Percentiles rank a stretch among this genome's conserved stretches.
phyloP scores from a whole-genome alignment of 148 eudicot genomes.

The Rhododendron molle region DNA sequence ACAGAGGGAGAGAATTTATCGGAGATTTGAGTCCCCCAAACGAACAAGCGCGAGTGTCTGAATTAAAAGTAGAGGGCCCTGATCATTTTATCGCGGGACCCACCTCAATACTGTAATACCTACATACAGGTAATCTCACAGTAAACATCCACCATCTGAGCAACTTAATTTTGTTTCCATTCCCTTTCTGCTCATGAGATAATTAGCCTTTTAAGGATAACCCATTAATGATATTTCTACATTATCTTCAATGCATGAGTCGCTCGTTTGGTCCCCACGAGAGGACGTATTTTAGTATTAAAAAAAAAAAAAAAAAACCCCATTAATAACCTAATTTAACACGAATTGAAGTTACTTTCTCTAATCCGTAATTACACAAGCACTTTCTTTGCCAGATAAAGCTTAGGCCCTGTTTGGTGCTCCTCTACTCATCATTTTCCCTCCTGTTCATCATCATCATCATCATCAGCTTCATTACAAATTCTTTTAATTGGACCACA shows the following conservation, averaged over 20 bases:
- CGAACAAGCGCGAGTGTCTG: too few relatives aligned
- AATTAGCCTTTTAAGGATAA: background rate
- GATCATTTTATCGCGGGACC: background rate
- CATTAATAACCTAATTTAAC: constrained; percentile 6
- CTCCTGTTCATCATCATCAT: constrained; percentile 10
- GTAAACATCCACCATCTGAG: constrained; percentile 1
- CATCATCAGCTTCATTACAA: background rate
- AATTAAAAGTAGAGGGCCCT: background rate
- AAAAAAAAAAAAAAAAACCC: background rate
- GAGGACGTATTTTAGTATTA: constrained; percentile 10
- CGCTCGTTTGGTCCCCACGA: constrained; percentile 22
- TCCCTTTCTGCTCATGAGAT: constrained; percentile 19
- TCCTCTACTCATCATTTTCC: constrained; percentile 11
- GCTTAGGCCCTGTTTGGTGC: constrained; percentile 14
- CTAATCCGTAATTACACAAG: constrained; percentile 1
- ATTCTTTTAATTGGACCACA: background rate
- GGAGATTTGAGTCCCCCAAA: too few relatives aligned
- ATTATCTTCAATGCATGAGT: constrained; percentile 15
- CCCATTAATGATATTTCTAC: constrained; percentile 18
- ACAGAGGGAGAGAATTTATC: too few relatives aligned
- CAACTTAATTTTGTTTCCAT: background rate
- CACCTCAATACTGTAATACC: background rate
- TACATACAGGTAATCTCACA: background rate
- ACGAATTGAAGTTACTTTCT: constrained; percentile 23
- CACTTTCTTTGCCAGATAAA: background rate